These are phyloP conservation scores for Ilex asprella DNA, from an alignment of 257 asterid species.

Conservation along the genomic window DNA sequence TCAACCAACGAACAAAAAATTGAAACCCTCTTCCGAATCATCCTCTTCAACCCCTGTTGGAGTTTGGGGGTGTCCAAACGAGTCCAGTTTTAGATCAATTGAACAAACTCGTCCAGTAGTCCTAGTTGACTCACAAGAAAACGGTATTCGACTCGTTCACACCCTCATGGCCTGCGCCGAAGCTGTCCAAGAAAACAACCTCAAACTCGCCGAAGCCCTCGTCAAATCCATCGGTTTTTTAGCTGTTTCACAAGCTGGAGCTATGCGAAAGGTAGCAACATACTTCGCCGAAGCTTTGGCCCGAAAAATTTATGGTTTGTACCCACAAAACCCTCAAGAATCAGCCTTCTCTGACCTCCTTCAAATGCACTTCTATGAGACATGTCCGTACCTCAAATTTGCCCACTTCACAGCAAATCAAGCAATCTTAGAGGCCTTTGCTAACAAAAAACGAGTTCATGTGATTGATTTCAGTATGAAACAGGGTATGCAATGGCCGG, in stretches of 20 bases:
- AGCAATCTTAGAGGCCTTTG: slow-evolving; percentile 42
- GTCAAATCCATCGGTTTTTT: not conserved
- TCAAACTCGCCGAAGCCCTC: not conserved
- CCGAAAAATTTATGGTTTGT: slow-evolving; percentile 4
- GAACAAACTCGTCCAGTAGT: not conserved
- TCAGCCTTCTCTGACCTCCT: not conserved
- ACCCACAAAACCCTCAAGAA: slow-evolving; percentile 5
- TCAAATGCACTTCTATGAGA: slow-evolving; percentile 29
- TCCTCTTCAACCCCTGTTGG: not conserved
- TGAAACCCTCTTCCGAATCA: not conserved
- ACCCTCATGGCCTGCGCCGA: slow-evolving; percentile 1
- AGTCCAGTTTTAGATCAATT: not conserved
- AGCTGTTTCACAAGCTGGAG: not conserved
- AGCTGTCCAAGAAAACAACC: not conserved
- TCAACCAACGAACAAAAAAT: not conserved
- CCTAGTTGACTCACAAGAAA: slow-evolving; percentile 1
- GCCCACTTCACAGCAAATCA: slow-evolving; percentile 45
- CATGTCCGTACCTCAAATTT: slow-evolving; percentile 39
- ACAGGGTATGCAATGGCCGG: slow-evolving; percentile 59
- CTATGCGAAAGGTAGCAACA: slow-evolving; percentile 9
- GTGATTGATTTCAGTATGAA: slow-evolving; percentile 53
- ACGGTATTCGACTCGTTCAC: slow-evolving; percentile 2
- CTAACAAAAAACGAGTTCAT: slow-evolving; percentile 29
- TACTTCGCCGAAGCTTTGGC: slow-evolving; percentile 11
- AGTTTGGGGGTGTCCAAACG: not conserved